phyloP scores from a whole-genome alignment of 2,329 filamentous ascomycete species.

The Lomentospora prolificans region DNA sequence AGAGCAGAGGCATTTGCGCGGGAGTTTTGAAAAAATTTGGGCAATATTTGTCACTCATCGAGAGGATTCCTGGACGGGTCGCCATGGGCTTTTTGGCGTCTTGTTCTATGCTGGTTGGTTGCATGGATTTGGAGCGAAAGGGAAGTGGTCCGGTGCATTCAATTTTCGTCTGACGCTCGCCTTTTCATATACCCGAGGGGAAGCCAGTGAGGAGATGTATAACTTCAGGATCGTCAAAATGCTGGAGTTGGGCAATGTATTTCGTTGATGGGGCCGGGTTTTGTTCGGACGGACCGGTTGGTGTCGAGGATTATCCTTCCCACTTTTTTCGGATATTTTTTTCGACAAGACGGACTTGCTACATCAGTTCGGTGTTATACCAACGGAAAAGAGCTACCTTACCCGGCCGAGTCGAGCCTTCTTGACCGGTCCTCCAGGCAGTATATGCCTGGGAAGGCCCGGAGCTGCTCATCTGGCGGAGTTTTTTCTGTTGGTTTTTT shows the following conservation, averaged over 20 bases:
- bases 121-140: constrained; percentile 6
- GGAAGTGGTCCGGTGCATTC: constrained; percentile 2
- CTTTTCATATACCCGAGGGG: constrained; percentile 2
- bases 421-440: background rate
- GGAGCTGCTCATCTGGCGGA: constrained; percentile 1
- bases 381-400: background rate
- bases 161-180: background rate
- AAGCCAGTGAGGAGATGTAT: background rate
- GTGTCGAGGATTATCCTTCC: background rate
- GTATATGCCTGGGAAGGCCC: background rate
- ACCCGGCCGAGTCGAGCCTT: background rate
- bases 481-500: background rate
- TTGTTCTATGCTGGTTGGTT: constrained; percentile 1
- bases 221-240: background rate
- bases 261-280: background rate
- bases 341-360: background rate
- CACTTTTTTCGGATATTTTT: background rate
- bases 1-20: constrained; percentile 11
- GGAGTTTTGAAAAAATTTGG: constrained; percentile 11
- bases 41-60: constrained; percentile 5
- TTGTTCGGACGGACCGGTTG: background rate
- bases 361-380: background rate
- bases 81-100: background rate
- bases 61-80: background rate
- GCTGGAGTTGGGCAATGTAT: constrained; percentile 3